Conservation (phyloP, 2,329 filamentous ascomycete genomes). For the Dactylellina cionopaga region DNA sequence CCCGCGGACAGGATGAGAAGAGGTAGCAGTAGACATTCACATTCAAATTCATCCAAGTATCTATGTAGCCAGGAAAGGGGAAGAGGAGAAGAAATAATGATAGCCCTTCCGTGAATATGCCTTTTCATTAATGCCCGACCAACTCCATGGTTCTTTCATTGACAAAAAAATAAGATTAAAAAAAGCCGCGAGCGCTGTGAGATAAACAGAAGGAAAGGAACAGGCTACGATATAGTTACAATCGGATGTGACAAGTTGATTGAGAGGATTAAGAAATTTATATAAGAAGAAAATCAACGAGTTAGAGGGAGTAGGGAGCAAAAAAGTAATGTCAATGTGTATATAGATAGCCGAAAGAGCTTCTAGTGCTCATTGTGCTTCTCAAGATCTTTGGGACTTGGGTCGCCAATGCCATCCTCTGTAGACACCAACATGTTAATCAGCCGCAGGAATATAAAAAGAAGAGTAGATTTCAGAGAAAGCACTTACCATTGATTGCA, state of each 20-base stretch:
- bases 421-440: slow-evolving; percentile 4
- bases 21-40: too few species aligned
- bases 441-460: neutral
- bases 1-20: too few species aligned
- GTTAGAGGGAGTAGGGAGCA: too few species aligned
- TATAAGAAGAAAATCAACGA: neutral
- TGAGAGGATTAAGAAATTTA: too few species aligned
- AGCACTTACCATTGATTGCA: slow-evolving; percentile 74
- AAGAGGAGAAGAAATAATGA: too few species aligned
- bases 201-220: neutral
- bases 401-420: slow-evolving; percentile 96
- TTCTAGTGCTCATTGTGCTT: slow-evolving; percentile 69
- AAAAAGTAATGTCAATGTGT: neutral
- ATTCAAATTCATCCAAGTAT: too few species aligned
- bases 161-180: slow-evolving; percentile 9
- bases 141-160: slow-evolving; percentile 23
- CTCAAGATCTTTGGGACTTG: slow-evolving; percentile 92
- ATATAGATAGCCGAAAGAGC: neutral
- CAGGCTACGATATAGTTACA: slow-evolving; percentile 13
- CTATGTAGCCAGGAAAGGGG: too few species aligned
- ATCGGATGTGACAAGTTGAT: slow-evolving; percentile 19
- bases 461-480: slow-evolving; percentile 5
- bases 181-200: neutral
- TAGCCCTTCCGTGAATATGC: slow-evolving; percentile 10
- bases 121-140: slow-evolving; percentile 13